Conservation (phyloP, 202 grass and related monocot species). For the Eragrostis tef region DNA sequence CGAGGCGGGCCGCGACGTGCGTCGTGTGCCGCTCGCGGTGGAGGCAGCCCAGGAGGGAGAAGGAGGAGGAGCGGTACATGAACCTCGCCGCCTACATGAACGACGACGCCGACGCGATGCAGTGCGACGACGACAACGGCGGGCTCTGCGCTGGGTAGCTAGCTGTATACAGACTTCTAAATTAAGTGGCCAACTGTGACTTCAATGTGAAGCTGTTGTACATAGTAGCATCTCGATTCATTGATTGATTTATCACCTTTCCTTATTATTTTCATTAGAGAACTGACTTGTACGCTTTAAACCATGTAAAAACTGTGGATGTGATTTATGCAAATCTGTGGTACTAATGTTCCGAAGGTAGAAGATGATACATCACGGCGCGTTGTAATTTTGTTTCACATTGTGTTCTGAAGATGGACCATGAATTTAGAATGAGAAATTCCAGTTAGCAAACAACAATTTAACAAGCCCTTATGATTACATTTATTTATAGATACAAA, state of each 20-base stretch:
- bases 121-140: constrained; percentile 40
- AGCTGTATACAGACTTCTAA: background rate
- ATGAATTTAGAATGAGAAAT: background rate
- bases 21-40: constrained; percentile 90
- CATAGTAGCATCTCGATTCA: constrained; percentile 44
- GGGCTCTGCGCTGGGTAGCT: constrained; percentile 50
- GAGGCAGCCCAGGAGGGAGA: constrained; percentile 55
- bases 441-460: background rate
- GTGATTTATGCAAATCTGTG: background rate
- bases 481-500: constrained; percentile 20
- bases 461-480: background rate
- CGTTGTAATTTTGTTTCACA: no score
- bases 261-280: constrained; percentile 44
- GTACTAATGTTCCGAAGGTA: background rate
- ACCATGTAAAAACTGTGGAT: constrained; percentile 42
- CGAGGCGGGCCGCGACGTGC: constrained; percentile 72
- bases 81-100: constrained; percentile 77
- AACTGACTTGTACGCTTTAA: constrained; percentile 28
- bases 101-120: constrained; percentile 49
- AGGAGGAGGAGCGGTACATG: constrained; percentile 55
- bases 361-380: no score
- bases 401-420: no score
- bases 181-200: constrained; percentile 9
- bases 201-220: constrained; percentile 34
- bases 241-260: constrained; percentile 50